Evolutionary conservation across 352 stramenopile species (phyloP), one percentile per base, ranked within the genome.

Genomic region (Phytophthora crassamura): DNA sequence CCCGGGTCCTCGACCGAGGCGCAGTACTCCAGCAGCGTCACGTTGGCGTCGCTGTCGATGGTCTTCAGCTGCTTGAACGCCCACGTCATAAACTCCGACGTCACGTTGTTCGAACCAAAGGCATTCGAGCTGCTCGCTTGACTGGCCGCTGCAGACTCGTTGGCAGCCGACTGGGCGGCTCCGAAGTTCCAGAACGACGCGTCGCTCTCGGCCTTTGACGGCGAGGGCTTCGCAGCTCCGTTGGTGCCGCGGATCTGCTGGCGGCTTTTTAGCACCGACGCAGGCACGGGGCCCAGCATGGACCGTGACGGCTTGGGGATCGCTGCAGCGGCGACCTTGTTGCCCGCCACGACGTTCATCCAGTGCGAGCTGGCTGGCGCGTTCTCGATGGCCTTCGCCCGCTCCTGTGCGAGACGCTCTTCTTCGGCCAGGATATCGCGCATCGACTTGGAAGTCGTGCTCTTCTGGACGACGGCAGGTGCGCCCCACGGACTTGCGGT

Each of bases 1-100:
- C 84, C 86, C 12, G 89, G 82, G 62, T 98, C 94, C 59, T 98
- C 93, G 16, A 99, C 78, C 25, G 95, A 98, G 71, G 97, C 97
- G 67, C 94, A 98, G 64, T 98, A 99, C 62, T 97, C 83, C 34
- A 97, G 75, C 54, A 97, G 65, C n/a, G 90, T 96, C 64, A 95
- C 78, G 58, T 96, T 86, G 14, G 88, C 82, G 30, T 76, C 86
- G 16, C 72, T 76, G 39, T 86, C 83, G 48, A 96, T 92, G 7
- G 74, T 72, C 69, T 93, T 87, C 45, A 94, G 61, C 60, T 96
- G 84, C 78, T 93, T 93, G 18, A 75, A 50, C 22, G 82, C 87
- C 88, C 88, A 96, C 20, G 57, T 42, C 80, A 93, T 90, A 64
- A 95, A 91, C 36, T 94, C 86, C 8, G 79, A 84, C 25, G 80